Percentiles rank a stretch among this genome's conserved stretches.
Evolutionary conservation across 352 stramenopile genomes (phyloP).

Genomic region (Globisporangium spinosum): DNA sequence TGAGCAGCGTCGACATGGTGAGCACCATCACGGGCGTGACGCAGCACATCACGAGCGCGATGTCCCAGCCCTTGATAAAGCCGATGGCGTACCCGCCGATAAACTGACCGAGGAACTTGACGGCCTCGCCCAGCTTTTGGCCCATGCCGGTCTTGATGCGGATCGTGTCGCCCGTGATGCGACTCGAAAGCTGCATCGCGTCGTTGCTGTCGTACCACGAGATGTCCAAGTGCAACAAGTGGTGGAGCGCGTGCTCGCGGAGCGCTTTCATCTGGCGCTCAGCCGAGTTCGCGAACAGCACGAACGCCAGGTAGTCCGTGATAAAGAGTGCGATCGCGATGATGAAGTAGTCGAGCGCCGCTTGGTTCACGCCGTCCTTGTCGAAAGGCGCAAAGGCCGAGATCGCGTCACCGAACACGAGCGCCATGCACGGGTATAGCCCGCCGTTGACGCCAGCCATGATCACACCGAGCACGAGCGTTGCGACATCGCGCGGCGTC

Average conservation of each 20-base stretch:
- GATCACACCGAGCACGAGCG: slow-evolving; percentile 19
- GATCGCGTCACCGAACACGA: slow-evolving; percentile 42
- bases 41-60: slow-evolving; percentile 26
- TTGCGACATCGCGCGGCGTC: slow-evolving; percentile 19
- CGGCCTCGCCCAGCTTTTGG: neutral
- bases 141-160: neutral
- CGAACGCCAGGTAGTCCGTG: neutral
- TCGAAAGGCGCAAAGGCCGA: slow-evolving; percentile 31
- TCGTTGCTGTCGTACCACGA: neutral
- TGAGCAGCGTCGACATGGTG: slow-evolving; percentile 24
- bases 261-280: slow-evolving; percentile 1
- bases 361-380: slow-evolving; percentile 20
- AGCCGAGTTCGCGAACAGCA: neutral
- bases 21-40: slow-evolving; percentile 28
- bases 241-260: neutral
- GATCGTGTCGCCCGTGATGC: slow-evolving; percentile 1
- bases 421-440: slow-evolving; percentile 31
- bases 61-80: slow-evolving; percentile 28
- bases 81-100: slow-evolving; percentile 22
- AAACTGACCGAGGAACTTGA: slow-evolving; percentile 1
- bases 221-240: neutral
- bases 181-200: neutral
- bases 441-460: slow-evolving; percentile 26
- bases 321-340: neutral
- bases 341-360: neutral